phyloP scores from a whole-genome alignment of 805 yeast species.

The Saccharomycopsis olivae region DNA sequence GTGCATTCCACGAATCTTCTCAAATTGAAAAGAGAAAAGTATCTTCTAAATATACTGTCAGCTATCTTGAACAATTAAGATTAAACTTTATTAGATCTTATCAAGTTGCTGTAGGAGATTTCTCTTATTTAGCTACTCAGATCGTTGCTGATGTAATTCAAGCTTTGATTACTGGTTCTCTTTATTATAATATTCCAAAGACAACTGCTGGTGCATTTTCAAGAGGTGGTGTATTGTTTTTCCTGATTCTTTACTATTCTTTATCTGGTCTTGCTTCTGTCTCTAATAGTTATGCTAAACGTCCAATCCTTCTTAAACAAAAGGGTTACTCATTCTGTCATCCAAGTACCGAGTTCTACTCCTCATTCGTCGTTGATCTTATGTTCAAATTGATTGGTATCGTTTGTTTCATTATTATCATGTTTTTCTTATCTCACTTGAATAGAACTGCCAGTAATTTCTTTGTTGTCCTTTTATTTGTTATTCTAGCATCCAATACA shows the following conservation, averaged over 20 bases:
- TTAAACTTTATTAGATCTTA: slow-evolving; percentile 40
- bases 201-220: slow-evolving; percentile 49
- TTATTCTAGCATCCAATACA: slow-evolving; percentile 33
- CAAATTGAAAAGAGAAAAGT: slow-evolving; percentile 29
- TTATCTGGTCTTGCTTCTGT: slow-evolving; percentile 37
- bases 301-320: slow-evolving; percentile 61
- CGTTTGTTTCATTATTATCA: slow-evolving; percentile 35
- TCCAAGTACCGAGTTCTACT: slow-evolving; percentile 65
- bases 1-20: slow-evolving; percentile 27
- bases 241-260: slow-evolving; percentile 42
- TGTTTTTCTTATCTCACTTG: slow-evolving; percentile 49
- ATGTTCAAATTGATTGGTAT: slow-evolving; percentile 46
- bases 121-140: slow-evolving; percentile 36
- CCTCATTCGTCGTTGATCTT: slow-evolving; percentile 47
- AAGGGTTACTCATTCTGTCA: slow-evolving; percentile 61
- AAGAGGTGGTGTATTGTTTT: slow-evolving; percentile 55
- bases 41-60: slow-evolving; percentile 34
- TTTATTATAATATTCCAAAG: slow-evolving; percentile 43
- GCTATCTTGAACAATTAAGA: slow-evolving; percentile 37
- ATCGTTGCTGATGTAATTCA: slow-evolving; percentile 40
- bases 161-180: slow-evolving; percentile 53
- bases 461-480: slow-evolving; percentile 39
- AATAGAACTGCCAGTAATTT: slow-evolving; percentile 41
- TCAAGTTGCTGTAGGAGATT: slow-evolving; percentile 48
- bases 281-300: slow-evolving; percentile 34